Percentiles rank a stretch among this genome's conserved stretches.
These are phyloP conservation scores for Paraphoma sp. DNA, from an alignment of 2,329 filamentous ascomycete species.

Conservation along the genomic window DNA sequence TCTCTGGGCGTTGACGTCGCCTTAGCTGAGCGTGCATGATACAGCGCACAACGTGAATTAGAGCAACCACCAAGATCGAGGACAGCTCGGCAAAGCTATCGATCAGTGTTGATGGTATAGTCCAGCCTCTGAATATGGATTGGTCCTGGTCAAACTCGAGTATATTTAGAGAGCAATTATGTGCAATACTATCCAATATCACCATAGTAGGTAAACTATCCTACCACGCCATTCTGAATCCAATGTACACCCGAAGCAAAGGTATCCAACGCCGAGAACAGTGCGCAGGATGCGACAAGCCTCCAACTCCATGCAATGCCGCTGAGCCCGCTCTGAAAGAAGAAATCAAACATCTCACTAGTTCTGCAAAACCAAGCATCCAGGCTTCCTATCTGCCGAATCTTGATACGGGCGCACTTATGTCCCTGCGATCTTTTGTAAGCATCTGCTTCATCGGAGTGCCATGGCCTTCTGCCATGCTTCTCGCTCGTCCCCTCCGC, in stretches of 20 bases:
- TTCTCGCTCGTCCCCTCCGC: slow-evolving; percentile 73
- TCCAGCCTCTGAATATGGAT: no score
- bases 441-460: slow-evolving; percentile 68
- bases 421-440: slow-evolving; percentile 53
- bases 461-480: slow-evolving; percentile 67
- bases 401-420: slow-evolving; percentile 52
- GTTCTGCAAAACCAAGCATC: not conserved
- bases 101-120: no score
- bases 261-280: slow-evolving; percentile 15
- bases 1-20: no score
- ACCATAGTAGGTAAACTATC: not conserved
- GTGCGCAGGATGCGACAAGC: slow-evolving; percentile 7
- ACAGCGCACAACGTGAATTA: no score
- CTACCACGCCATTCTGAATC: no score
- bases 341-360: slow-evolving; percentile 4
- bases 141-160: no score
- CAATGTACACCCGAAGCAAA: not conserved
- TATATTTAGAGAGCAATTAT: no score
- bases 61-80: no score
- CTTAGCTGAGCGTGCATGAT: no score
- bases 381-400: slow-evolving; percentile 19
- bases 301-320: slow-evolving; percentile 45
- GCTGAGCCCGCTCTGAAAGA: slow-evolving; percentile 29
- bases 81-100: no score
- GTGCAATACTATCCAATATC: not conserved